Percentiles rank a stretch among this genome's conserved stretches.
phyloP scores from a whole-genome alignment of 1,284 basidiomycete genomes.

The Calocybe gambosa region DNA sequence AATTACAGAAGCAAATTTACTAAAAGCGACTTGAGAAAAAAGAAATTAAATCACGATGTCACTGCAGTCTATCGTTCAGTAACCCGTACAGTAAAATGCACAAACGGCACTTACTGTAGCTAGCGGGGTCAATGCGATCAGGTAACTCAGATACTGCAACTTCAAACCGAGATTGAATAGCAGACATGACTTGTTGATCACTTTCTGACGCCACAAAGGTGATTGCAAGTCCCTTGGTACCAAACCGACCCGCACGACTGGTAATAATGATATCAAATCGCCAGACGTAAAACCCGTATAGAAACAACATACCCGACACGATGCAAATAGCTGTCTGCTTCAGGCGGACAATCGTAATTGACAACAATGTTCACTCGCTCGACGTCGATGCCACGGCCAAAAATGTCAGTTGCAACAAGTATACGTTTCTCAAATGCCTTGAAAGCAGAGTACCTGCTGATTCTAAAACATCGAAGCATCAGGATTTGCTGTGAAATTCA shows the following conservation, averaged over 20 bases:
- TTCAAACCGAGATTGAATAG: slow-evolving; percentile 89
- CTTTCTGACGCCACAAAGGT: slow-evolving; percentile 91
- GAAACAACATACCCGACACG: slow-evolving; percentile 76
- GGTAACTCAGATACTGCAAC: slow-evolving; percentile 90
- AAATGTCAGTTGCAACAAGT: slow-evolving; percentile 95
- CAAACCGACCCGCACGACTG: slow-evolving; percentile 97
- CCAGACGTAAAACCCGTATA: too few relatives aligned
- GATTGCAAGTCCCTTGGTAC: slow-evolving; percentile 99
- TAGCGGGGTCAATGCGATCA: slow-evolving; percentile 86
- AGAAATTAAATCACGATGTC: slow-evolving; percentile 31
- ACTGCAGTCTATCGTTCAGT: slow-evolving; percentile 20
- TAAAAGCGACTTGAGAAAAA: not conserved
- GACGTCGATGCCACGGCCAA: slow-evolving; percentile 95
- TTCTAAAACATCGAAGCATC: slow-evolving; percentile 61
- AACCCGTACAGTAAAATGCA: not conserved
- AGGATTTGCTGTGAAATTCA: slow-evolving; percentile 10
- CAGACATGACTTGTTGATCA: slow-evolving; percentile 90
- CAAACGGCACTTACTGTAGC: slow-evolving; percentile 62
- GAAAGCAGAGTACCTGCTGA: slow-evolving; percentile 97
- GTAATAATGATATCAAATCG: slow-evolving; percentile 4
- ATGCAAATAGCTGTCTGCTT: slow-evolving; percentile 98
- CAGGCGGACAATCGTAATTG: slow-evolving; percentile 93
- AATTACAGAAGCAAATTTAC: not conserved
- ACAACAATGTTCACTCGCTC: slow-evolving; percentile 97
- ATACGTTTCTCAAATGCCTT: slow-evolving; percentile 99